phyloP scores from a whole-genome alignment of 495 filamentous ascomycete species.

The Hypoxylon lenormandii region DNA sequence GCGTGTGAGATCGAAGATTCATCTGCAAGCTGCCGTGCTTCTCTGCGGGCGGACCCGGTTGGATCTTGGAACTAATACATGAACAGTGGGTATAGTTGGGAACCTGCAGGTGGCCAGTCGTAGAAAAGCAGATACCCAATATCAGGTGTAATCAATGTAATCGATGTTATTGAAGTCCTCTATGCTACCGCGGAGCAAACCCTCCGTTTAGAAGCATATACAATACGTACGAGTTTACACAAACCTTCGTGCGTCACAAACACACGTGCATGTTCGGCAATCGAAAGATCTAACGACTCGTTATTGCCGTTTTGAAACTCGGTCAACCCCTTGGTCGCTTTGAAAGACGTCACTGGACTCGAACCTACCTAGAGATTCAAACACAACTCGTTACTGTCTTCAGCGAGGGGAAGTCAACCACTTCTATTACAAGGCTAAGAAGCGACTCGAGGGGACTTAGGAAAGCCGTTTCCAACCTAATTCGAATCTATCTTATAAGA shows the following conservation, averaged over 20 bases:
- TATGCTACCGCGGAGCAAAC: slow-evolving; percentile 23
- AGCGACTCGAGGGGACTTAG: background rate
- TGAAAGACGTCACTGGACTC: slow-evolving; percentile 21
- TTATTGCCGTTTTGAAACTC: slow-evolving; percentile 7
- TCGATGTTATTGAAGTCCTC: no score
- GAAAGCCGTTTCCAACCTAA: background rate
- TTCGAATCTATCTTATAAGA: background rate
- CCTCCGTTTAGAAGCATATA: slow-evolving; percentile 23
- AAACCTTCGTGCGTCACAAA: slow-evolving; percentile 17
- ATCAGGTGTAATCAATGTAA: no score
- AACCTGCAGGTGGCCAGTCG: background rate
- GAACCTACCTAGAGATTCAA: background rate
- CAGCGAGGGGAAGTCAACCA: background rate
- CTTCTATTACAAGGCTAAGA: slow-evolving; percentile 6
- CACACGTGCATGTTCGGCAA: slow-evolving; percentile 8
- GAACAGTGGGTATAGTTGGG: slow-evolving; percentile 19
- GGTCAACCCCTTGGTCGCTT: background rate
- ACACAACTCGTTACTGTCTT: slow-evolving; percentile 10
- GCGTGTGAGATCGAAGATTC: slow-evolving; percentile 33
- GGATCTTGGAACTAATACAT: slow-evolving; percentile 9
- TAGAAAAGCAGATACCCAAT: slow-evolving; percentile 10
- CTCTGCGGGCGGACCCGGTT: slow-evolving; percentile 2
- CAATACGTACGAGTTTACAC: background rate
- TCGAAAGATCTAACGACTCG: slow-evolving; percentile 16
- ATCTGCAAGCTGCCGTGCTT: slow-evolving; percentile 18